Percentiles rank a stretch among this genome's conserved stretches.
Evolutionary conservation across 2,329 filamentous ascomycete genomes (phyloP).

Genomic region (Lecanicillium sp.): DNA sequence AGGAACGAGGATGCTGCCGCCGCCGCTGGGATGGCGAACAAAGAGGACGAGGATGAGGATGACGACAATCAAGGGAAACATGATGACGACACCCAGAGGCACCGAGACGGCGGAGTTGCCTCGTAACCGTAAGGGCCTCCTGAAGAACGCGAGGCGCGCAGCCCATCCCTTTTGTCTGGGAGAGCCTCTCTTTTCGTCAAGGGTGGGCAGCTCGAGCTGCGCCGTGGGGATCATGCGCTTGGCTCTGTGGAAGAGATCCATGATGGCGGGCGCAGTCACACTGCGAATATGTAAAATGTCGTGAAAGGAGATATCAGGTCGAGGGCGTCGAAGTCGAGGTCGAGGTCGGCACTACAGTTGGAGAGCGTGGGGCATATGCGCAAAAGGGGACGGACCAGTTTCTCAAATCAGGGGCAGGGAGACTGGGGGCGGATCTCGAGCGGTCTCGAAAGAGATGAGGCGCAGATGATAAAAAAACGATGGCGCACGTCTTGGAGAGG

Average conservation of each 20-base stretch:
- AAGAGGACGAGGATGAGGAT: conserved; percentile 87
- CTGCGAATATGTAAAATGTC: not conserved
- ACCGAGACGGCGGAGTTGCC: conserved; percentile 91
- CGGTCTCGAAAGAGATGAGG: not conserved
- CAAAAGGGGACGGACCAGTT: not conserved
- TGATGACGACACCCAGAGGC: conserved; percentile 82
- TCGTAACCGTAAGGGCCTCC: conserved; percentile 77
- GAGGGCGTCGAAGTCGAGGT: no score
- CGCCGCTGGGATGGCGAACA: conserved; percentile 76
- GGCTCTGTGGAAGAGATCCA: conserved; percentile 55
- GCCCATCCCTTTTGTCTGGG: conserved; percentile 35
- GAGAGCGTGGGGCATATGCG: not conserved
- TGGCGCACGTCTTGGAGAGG: no score
- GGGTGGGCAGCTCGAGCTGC: conserved; percentile 40
- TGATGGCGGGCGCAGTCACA: conserved; percentile 23
- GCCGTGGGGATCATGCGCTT: conserved; percentile 42
- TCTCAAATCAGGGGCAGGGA: conserved; percentile 7
- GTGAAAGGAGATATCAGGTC: not conserved
- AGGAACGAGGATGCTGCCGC: conserved; percentile 78
- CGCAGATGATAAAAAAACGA: no score
- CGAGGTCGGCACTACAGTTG: no score
- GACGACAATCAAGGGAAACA: conserved; percentile 89
- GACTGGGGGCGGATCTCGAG: not conserved
- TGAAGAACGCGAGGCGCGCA: conserved; percentile 69
- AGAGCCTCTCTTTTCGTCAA: conserved; percentile 42